phyloP scores from a whole-genome alignment of 345 rosid genomes.

The Bruguiera parviflora region DNA sequence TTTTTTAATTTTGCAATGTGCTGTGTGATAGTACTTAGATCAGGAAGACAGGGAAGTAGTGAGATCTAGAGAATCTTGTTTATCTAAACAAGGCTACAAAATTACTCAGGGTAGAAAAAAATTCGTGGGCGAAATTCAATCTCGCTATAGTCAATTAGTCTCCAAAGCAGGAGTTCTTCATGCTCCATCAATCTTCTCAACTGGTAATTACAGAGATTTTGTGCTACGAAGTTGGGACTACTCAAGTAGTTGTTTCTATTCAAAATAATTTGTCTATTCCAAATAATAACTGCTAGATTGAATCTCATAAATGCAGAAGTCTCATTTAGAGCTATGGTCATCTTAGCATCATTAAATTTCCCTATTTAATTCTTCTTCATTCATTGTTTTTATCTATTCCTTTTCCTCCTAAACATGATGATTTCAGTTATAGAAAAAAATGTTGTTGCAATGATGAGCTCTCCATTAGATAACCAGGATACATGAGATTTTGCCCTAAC shows the following conservation, averaged over 20 bases:
- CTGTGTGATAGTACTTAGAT: neutral
- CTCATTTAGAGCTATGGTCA: neutral
- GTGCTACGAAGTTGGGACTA: neutral
- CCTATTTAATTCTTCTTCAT: neutral
- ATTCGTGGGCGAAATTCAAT: neutral
- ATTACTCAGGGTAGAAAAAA: neutral
- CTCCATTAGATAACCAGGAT: neutral
- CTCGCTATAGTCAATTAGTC: neutral
- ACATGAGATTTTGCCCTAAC: slow-evolving; percentile 7
- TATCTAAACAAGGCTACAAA: neutral
- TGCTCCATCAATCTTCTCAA: neutral
- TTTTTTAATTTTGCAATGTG: slow-evolving; percentile 4
- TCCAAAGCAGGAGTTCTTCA: neutral
- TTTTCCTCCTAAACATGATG: neutral
- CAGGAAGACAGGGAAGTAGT: too few species aligned
- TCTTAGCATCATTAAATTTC: neutral
- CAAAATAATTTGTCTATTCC: neutral
- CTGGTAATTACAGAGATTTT: neutral
- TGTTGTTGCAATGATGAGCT: neutral
- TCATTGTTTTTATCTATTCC: neutral
- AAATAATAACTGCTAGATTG: neutral
- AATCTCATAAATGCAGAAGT: neutral
- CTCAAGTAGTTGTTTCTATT: neutral
- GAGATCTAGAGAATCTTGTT: neutral
- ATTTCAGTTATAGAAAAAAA: neutral